Evolutionary conservation across 2,329 filamentous ascomycete species (phyloP), one percentile per base, ranked within the genome.

Genomic region (Aspergillus sp.): DNA sequence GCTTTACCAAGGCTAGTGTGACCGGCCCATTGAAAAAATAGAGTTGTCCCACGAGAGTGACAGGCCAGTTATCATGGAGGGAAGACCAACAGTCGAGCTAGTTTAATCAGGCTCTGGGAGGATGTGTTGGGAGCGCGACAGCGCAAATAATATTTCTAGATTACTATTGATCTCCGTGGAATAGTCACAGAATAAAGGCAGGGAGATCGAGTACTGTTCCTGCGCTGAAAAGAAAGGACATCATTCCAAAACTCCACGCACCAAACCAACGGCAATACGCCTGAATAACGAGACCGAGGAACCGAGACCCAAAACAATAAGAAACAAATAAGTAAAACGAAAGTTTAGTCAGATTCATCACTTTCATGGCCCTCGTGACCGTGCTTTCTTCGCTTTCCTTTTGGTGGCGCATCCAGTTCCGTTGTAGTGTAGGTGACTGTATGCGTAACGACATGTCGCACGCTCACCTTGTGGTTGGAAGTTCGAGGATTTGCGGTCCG

Each of bases 371-470:
- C 60, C 12, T 55, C 46, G 11, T 62, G 57, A 37, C 57, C 58
- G 17, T 62, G 58, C 81, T 91, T 96, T 79, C 93, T 88, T 78
- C 92, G 87, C 84, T 97, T 98, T 63, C 93, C 93, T 75, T 93
- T 93, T 7, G 92, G 93, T 39, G 93, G 91, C 23, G 93, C 90
- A 64, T 92, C 90, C 79, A 98, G 90, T 60, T 70, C 82, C 71
- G 89, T 72, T 53, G 81, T 77, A 68, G 90, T 96, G 76, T 96
- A 96, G 41, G 91, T 96, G 59, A 96, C 90, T 15, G 92, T 97
- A 66, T 92, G 85, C n/a, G 93, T 97, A 53, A 97, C 90, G 4
- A 97, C 91, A 74, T 97, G 92, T 55, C 91, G 83, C 58, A 97
- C 91, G 70, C 83, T 87, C 54, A 88, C 83, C 59, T 87, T 84